phyloP scores from a whole-genome alignment of 768 basidiomycete species.

The Pleurotus salmoneostramineus region DNA sequence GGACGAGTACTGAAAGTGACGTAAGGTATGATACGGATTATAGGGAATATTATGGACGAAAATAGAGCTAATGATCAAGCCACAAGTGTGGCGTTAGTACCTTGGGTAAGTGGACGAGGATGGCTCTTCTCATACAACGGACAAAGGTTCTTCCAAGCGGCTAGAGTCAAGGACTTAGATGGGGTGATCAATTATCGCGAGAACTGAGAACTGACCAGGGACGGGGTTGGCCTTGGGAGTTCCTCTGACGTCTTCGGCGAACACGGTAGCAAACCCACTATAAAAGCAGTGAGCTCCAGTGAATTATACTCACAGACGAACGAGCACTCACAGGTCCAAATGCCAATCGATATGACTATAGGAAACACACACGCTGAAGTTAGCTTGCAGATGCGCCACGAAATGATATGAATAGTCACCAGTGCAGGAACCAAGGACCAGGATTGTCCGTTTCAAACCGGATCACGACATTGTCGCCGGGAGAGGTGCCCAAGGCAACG shows the following conservation, averaged over 20 bases:
- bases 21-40: no score
- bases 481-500: slow-evolving; percentile 23
- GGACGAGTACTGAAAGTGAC: no score
- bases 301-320: background rate
- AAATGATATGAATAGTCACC: slow-evolving; percentile 17
- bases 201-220: background rate
- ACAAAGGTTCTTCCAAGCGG: background rate
- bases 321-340: background rate
- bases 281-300: background rate
- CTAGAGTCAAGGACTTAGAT: background rate
- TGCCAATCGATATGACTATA: background rate
- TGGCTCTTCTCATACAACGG: background rate
- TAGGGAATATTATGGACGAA: no score
- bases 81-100: background rate
- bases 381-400: background rate
- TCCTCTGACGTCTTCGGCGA: background rate
- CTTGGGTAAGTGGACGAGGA: background rate
- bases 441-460: slow-evolving; percentile 49
- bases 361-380: background rate
- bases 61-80: no score
- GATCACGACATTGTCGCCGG: slow-evolving; percentile 36
- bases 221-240: background rate
- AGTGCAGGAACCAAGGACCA: slow-evolving; percentile 44
- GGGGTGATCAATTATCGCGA: background rate
- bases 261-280: background rate